Evolutionary conservation across 495 filamentous ascomycete species (phyloP), one percentile per base, ranked within the genome.

Genomic region (Xylaria telfairii): DNA sequence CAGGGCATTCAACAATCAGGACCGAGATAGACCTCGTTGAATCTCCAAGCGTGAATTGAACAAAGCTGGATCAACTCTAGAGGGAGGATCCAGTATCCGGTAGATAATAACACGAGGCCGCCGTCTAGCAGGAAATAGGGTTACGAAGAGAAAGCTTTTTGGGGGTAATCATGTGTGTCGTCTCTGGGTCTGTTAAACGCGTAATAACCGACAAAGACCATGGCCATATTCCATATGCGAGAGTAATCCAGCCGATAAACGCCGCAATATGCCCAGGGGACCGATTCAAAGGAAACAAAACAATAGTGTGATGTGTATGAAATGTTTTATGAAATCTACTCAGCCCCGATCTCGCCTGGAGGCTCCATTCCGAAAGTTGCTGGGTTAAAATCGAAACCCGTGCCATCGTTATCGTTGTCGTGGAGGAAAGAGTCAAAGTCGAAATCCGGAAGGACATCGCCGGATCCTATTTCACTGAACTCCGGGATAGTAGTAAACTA

Each of bases 391-490:
- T 84, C 81, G 65, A 87, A 88, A 0, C 49, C 60, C 37, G 72
- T 69, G 7, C 77, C 76, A 39, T 81, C 85, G n/a, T 70, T 78
- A 37, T 77, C 79, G 61, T 74, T 77, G 68, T 87, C 84, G 37
- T 88, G 83, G n/a, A 98, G 83, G 87, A 98, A 98, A 0, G 92
- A 93, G 80, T 98, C 95, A 79, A 98, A 98, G 80, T 98, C 95
- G 73, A 98, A 98, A 74, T 92, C 92, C 76, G 93, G 91, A 60
- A 98, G 83, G n/a, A 96, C 91, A 70, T 70, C 60, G 19, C 78
- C 95, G 87, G 56, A 83, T 82, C 37, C 85, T 88, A 65, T 88
- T 85, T 74, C 92, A 80, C 6, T 85, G 76, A 93, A 92, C 66
- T 91, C 89, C 76, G 92, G 84, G 53, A 68, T 28, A 32, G 4